Percentiles rank a stretch among this genome's conserved stretches.
Conservation (phyloP, 2,329 filamentous ascomycete genomes). For the Pseudogymnoascus sp. region DNA sequence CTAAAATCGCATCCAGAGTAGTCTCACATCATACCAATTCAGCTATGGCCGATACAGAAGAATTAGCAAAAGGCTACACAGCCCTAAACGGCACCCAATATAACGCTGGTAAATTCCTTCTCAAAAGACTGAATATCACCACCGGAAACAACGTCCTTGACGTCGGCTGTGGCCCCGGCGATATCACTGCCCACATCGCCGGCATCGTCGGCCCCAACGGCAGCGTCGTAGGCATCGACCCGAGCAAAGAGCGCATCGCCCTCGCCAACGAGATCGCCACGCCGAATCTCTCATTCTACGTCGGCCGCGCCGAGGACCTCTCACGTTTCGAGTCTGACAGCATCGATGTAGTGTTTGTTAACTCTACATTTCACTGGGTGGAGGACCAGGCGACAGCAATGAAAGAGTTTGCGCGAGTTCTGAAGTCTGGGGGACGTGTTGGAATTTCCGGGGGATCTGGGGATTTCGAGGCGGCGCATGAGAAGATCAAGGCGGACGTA, state of each 20-base stretch:
- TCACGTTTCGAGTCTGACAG: constrained; percentile 18
- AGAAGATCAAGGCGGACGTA: constrained; percentile 16
- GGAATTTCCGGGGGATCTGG: not conserved
- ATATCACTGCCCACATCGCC: constrained; percentile 24
- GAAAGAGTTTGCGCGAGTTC: constrained; percentile 21
- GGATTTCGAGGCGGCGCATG: not conserved
- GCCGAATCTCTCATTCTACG: constrained; percentile 20
- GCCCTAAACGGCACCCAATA: constrained; percentile 22
- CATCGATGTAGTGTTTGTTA: constrained; percentile 24
- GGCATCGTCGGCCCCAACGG: constrained; percentile 18
- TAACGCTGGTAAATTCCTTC: constrained; percentile 22
- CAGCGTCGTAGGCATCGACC: constrained; percentile 27
- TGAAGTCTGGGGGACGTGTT: constrained; percentile 16
- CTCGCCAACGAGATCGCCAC: constrained; percentile 19
- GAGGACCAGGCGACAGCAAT: constrained; percentile 21
- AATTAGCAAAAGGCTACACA: constrained; percentile 25
- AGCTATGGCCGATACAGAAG: constrained; percentile 20
- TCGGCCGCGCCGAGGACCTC: constrained; percentile 25
- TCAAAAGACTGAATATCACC: constrained; percentile 18
- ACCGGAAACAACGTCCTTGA: constrained; percentile 25
- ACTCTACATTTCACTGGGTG: constrained; percentile 27
- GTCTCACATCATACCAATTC: not conserved
- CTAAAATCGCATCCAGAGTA: not conserved
- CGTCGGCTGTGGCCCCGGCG: constrained; percentile 30
- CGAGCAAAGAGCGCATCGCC: constrained; percentile 20